Evolutionary conservation across 2,329 filamentous ascomycete genomes (phyloP), one percentile per base, ranked within the genome.

Genomic region (Acarospora socialis): DNA sequence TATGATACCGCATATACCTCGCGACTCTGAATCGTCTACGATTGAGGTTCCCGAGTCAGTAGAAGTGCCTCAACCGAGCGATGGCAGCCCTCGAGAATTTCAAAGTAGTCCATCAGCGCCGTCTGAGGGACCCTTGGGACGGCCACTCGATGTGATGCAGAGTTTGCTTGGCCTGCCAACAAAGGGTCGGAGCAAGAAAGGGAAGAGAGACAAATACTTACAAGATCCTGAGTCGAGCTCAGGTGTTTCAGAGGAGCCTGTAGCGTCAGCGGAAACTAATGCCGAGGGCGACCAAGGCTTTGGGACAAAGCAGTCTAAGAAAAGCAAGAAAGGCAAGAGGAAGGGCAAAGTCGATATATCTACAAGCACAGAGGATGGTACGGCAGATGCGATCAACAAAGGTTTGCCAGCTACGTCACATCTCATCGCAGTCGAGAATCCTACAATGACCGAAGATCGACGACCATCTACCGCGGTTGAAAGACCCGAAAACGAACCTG

Each of bases 321-420:
- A 46, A 28, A 46, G 46, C 26, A 43, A 43, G 13, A 54, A 55
- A 35, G 57, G 57, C 31, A 55, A 50, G 26, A 61, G 56, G 48
- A 61, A 55, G 30, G 43, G 48, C 15, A 55, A 54, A 40, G 49
- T 47, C 21, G 25, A 25, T 29, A 48, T 50, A 36, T 8, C 21
- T 12, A 22, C 21, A 8, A 12, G 12, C 8, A 22, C 8, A 8
- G 21, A 22, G 21, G 21, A 8, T 8, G 8, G 8, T 8, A 12
- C 8, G 21, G 21, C 21, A 12, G 8, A 8, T 8, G 21, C 8
- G 21, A 22, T 22, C 21, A 12, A 8, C 21, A 22, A 8, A 12
- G 8, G 12, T 22, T 22, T 12, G 12, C 10, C 21, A 22, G 21
- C 8, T 8, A 8, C 8, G 21, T 8, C 21, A 8, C 8, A 22